Evolutionary conservation across 2,329 filamentous ascomycete genomes (phyloP).

Genomic region (Xylaria hypoxylon): DNA sequence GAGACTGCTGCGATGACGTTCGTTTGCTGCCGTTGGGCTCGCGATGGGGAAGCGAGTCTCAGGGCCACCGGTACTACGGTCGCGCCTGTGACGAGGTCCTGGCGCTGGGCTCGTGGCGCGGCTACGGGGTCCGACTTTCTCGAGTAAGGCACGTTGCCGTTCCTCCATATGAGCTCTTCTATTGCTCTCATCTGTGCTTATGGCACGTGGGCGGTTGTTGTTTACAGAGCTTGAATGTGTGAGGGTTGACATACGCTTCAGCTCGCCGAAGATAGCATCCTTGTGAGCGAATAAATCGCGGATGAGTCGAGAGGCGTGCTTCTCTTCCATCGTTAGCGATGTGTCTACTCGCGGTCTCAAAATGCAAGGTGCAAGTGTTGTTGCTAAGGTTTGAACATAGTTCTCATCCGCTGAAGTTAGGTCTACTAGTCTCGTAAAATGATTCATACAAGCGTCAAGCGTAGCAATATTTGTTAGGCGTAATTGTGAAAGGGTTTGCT

Average conservation of each 20-base stretch:
- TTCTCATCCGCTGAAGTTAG: slow-evolving; percentile 94
- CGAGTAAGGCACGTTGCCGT: slow-evolving; percentile 83
- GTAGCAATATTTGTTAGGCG: slow-evolving; percentile 97
- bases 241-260: slow-evolving; percentile 87
- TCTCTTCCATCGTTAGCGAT: slow-evolving; percentile 94
- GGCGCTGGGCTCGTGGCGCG: slow-evolving; percentile 80
- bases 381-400: slow-evolving; percentile 81
- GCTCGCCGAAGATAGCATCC: slow-evolving; percentile 91
- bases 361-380: slow-evolving; percentile 83
- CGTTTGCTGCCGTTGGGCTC: slow-evolving; percentile 67
- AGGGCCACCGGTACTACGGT: slow-evolving; percentile 78
- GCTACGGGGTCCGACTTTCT: slow-evolving; percentile 71
- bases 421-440: slow-evolving; percentile 96
- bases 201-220: slow-evolving; percentile 78
- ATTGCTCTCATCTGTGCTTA: slow-evolving; percentile 96
- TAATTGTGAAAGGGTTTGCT: slow-evolving; percentile 94
- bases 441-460: slow-evolving; percentile 97
- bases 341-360: slow-evolving; percentile 88
- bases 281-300: slow-evolving; percentile 95
- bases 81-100: slow-evolving; percentile 75
- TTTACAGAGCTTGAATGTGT: slow-evolving; percentile 70
- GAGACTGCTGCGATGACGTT: slow-evolving; percentile 64
- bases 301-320: slow-evolving; percentile 88
- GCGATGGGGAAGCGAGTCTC: slow-evolving; percentile 89
- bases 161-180: slow-evolving; percentile 95